A percentile compares a stretch with the other conserved stretches of the same genome.
These are phyloP conservation scores for Agarophyton chilense DNA, from an alignment of 23 red algal genomes.

Conservation along the genomic window DNA sequence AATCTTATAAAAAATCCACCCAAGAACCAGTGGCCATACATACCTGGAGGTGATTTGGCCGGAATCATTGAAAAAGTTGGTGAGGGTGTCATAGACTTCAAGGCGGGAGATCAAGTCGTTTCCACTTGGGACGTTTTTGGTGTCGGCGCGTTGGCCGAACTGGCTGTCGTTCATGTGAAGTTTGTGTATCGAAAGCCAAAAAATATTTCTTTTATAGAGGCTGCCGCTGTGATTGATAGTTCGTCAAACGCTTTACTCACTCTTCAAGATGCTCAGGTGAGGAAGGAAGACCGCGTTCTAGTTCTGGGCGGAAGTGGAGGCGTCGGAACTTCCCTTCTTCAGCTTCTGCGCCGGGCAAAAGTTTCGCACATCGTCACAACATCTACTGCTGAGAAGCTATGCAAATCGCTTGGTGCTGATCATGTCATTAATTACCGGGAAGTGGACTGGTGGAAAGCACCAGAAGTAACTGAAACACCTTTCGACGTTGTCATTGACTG, in stretches of 20 bases:
- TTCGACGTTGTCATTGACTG: conserved; percentile 86
- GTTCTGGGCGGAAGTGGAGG: conserved; percentile 81
- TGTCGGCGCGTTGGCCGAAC: conserved; percentile 67
- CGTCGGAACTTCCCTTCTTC: conserved; percentile 66
- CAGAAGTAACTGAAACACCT: conserved; percentile 8
- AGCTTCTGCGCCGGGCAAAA: conserved; percentile 46
- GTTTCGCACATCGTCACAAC: conserved; percentile 71
- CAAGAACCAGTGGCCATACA: conserved; percentile 69
- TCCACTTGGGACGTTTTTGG: conserved; percentile 63
- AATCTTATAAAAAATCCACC: conserved; percentile 54
- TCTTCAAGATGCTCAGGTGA: conserved; percentile 37
- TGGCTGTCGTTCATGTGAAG: conserved; percentile 55
- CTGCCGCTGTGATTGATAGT: conserved; percentile 55
- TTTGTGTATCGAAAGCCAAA: conserved; percentile 40
- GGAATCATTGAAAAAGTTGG: conserved; percentile 65
- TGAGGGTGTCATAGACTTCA: conserved; percentile 7
- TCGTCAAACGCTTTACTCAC: conserved; percentile 60
- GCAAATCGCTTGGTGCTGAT: conserved; percentile 55
- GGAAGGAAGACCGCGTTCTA: conserved; percentile 64
- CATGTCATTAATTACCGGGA: conserved; percentile 45
- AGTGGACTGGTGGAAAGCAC: conserved; percentile 63
- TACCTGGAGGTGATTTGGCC: conserved; percentile 72
- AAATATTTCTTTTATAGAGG: conserved; percentile 43
- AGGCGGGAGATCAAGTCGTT: conserved; percentile 63
- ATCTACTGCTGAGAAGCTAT: conserved; percentile 8